A percentile compares a stretch with the other conserved stretches of the same genome.
Conservation (phyloP, 2,329 filamentous ascomycete species). For the Cordyceps militaris region DNA sequence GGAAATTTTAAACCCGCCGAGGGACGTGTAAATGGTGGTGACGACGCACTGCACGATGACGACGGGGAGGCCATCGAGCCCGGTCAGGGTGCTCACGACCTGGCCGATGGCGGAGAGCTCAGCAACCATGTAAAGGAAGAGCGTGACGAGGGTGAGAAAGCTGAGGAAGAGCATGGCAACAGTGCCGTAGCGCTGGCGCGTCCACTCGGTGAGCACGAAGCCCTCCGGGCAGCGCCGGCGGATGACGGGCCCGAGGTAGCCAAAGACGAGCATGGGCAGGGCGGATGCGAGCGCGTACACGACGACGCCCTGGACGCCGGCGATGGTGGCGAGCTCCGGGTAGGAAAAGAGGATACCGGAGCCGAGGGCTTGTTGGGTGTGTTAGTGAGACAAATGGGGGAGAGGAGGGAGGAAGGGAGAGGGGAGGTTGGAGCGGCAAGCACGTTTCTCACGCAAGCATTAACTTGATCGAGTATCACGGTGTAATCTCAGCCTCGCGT, state of each 20-base stretch:
- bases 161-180: conserved; percentile 66
- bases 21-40: conserved; percentile 76
- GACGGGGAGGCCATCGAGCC: conserved; percentile 64
- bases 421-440: conserved; percentile 64
- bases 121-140: conserved; percentile 82
- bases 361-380: conserved; percentile 65
- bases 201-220: conserved; percentile 81
- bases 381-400: conserved; percentile 30
- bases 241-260: conserved; percentile 67
- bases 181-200: conserved; percentile 67
- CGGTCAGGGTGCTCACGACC: conserved; percentile 67
- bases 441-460: conserved; percentile 98
- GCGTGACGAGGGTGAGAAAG: conserved; percentile 68
- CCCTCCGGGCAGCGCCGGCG: conserved; percentile 73
- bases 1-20: conserved; percentile 77
- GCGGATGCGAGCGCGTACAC: conserved; percentile 69
- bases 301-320: conserved; percentile 70
- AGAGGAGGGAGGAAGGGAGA: conserved; percentile 17
- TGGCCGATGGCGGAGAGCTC: conserved; percentile 77
- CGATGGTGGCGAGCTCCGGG: conserved; percentile 70
- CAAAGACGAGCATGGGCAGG: conserved; percentile 68
- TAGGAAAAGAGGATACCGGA: conserved; percentile 80
- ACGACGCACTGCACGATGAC: conserved; percentile 72
- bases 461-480: conserved; percentile 98
- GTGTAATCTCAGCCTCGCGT: conserved; percentile 86